These are phyloP conservation scores for Fusarium sp. DNA, from an alignment of 2,329 filamentous ascomycete genomes.

Conservation along the genomic window DNA sequence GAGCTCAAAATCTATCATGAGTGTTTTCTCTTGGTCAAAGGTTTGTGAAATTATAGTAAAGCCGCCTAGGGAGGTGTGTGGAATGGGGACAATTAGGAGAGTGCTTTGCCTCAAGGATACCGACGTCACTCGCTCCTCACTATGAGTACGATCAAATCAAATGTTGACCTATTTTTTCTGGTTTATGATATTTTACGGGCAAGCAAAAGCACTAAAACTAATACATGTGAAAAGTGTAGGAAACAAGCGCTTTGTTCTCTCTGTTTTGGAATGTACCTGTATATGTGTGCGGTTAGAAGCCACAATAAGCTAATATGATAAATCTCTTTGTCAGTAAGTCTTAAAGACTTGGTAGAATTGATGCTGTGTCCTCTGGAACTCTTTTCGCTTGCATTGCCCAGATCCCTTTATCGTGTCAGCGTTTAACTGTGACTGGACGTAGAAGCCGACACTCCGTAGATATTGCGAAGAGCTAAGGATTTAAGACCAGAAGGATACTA, in stretches of 20 bases:
- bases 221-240: background rate
- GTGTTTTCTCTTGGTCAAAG: too few relatives aligned
- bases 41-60: background rate
- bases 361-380: background rate
- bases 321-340: background rate
- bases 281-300: background rate
- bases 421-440: background rate
- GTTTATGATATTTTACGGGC: background rate
- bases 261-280: background rate
- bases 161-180: background rate
- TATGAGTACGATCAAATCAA: background rate
- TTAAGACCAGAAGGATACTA: background rate
- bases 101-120: background rate
- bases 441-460: background rate
- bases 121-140: background rate
- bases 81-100: background rate
- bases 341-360: background rate
- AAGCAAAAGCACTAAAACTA: background rate
- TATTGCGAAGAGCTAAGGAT: background rate
- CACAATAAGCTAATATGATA: background rate
- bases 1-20: too few relatives aligned
- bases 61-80: background rate
- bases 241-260: background rate
- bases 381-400: background rate
- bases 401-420: background rate